Evolutionary conservation across 2,329 filamentous ascomycete species (phyloP).

Genomic region (Tolypocladium tropicale): DNA sequence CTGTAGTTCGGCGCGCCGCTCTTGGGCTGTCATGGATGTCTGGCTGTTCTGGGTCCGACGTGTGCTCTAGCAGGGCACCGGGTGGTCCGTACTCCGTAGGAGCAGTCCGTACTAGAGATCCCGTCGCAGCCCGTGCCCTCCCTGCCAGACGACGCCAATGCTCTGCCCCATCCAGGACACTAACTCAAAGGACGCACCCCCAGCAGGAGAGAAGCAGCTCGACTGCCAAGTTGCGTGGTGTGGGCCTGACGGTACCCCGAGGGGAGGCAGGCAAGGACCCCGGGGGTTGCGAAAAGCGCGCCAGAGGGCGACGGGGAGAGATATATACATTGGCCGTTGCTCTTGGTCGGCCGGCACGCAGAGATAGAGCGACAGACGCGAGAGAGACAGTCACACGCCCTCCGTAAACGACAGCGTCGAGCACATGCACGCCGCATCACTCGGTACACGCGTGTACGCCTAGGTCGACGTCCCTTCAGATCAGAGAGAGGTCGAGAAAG

Average conservation of each 20-base stretch:
- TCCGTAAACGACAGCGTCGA: not conserved
- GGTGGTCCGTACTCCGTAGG: not conserved
- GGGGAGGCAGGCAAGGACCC: not conserved
- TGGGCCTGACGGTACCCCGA: not conserved
- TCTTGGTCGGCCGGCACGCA: slow-evolving; percentile 1
- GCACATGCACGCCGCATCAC: not conserved
- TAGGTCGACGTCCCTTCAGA: not conserved
- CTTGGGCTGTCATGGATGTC: slow-evolving; percentile 1
- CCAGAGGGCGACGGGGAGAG: slow-evolving; percentile 3
- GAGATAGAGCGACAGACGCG: not conserved
- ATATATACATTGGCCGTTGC: slow-evolving; percentile 8
- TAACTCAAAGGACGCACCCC: slow-evolving; percentile 1
- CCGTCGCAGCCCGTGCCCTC: not conserved
- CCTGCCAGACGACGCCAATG: not conserved
- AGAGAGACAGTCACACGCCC: not conserved
- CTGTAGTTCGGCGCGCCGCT: not conserved
- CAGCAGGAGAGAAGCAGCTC: not conserved
- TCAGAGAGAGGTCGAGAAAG: not conserved
- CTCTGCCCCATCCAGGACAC: not conserved
- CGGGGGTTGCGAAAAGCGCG: not conserved
- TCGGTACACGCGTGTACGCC: not conserved
- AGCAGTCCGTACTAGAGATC: not conserved
- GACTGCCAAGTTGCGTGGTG: not conserved
- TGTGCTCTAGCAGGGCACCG: not conserved
- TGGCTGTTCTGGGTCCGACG: not conserved